Evolutionary conservation across 2,329 filamentous ascomycete species (phyloP).

Genomic region (Phaeosphaeriaceae sp.): DNA sequence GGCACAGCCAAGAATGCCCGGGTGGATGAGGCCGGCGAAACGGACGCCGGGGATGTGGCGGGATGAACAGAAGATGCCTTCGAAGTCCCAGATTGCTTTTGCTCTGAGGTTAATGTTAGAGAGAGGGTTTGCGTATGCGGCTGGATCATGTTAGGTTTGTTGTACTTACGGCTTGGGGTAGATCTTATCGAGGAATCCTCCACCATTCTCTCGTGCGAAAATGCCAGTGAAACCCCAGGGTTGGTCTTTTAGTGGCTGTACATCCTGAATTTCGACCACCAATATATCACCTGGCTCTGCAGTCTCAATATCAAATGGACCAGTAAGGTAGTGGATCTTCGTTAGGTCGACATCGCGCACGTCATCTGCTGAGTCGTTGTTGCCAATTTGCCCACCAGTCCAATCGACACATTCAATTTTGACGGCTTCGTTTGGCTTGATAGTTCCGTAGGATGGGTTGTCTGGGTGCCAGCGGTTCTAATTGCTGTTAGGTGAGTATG

Average conservation of each 20-base stretch:
- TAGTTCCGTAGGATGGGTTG: constrained; percentile 72
- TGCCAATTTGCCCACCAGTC: constrained; percentile 76
- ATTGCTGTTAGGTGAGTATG: not conserved
- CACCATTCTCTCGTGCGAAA: constrained; percentile 81
- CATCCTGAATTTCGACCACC: constrained; percentile 89
- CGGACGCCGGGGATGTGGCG: constrained; percentile 77
- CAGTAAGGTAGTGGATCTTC: constrained; percentile 84
- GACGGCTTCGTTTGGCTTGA: constrained; percentile 84
- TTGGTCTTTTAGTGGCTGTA: constrained; percentile 83
- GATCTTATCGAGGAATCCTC: constrained; percentile 85
- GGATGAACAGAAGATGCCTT: constrained; percentile 80
- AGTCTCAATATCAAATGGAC: constrained; percentile 84
- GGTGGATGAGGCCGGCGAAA: constrained; percentile 89
- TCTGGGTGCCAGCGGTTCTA: constrained; percentile 95
- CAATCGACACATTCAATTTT: constrained; percentile 94
- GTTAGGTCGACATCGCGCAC: constrained; percentile 84
- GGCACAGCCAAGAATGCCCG: constrained; percentile 88
- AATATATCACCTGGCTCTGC: constrained; percentile 86
- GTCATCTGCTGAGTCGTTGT: constrained; percentile 90
- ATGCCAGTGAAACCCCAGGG: constrained; percentile 92
- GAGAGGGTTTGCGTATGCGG: too few species aligned
- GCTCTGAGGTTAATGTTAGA: constrained; percentile 54
- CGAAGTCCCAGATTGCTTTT: constrained; percentile 79
- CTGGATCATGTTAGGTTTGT: too few species aligned
- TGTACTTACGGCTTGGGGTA: constrained; percentile 76